Percentiles rank a stretch among this genome's conserved stretches.
These are phyloP conservation scores for Berkeleyomyces rouxiae DNA, from an alignment of 2,329 filamentous ascomycete species.

Conservation along the genomic window DNA sequence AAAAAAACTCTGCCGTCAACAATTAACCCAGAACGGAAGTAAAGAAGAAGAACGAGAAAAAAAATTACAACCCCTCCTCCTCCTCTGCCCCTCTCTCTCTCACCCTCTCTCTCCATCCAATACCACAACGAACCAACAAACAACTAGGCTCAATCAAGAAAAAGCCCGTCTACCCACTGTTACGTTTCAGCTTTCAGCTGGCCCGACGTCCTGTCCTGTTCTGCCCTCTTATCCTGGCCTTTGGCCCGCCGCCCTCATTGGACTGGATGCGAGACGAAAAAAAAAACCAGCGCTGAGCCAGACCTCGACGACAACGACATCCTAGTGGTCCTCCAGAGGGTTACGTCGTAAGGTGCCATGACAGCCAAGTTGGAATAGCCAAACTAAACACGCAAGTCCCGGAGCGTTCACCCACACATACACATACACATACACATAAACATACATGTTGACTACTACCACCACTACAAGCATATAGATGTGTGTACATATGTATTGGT, in stretches of 20 bases:
- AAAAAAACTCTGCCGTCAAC: not conserved
- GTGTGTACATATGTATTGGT: no score
- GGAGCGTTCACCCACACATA: no score
- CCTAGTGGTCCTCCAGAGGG: not conserved
- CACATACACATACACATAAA: no score
- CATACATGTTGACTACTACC: no score
- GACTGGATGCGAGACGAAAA: not conserved
- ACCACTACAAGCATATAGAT: no score
- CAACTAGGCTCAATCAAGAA: not conserved
- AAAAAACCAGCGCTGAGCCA: not conserved
- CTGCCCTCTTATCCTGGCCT: not conserved
- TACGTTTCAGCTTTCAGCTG: constrained; percentile 10
- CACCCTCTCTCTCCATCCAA: not conserved
- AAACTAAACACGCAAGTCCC: no score
- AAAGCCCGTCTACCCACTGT: not conserved
- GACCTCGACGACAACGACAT: not conserved
- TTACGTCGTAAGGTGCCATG: no score
- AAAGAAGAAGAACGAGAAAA: not conserved
- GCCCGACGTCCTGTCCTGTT: not conserved
- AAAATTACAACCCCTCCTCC: not conserved
- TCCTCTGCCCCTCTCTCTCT: not conserved
- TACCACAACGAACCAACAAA: not conserved
- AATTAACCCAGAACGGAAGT: not conserved
- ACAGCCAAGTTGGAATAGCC: no score
- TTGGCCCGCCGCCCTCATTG: not conserved